Evolutionary conservation across 2,329 filamentous ascomycete species (phyloP).

Genomic region (Daldinia eschscholtzii): DNA sequence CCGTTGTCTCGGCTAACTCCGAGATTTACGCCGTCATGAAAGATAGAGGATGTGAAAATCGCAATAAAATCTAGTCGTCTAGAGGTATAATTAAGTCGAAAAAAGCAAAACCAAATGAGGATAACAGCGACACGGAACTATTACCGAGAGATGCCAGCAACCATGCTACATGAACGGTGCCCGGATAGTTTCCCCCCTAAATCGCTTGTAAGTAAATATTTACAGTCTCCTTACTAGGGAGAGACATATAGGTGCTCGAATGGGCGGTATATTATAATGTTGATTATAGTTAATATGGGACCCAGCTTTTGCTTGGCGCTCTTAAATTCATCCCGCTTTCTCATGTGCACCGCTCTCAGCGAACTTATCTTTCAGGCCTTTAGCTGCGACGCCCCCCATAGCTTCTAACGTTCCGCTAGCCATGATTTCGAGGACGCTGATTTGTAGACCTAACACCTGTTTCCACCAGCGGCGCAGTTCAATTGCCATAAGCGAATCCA

Average conservation of each 20-base stretch:
- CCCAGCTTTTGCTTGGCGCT: not conserved
- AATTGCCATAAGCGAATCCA: slow-evolving; percentile 9
- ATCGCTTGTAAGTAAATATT: not conserved
- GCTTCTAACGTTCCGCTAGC: slow-evolving; percentile 1
- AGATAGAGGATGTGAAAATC: not conserved
- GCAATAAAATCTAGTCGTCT: not conserved
- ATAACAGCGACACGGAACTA: not conserved
- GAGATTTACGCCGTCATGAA: not conserved
- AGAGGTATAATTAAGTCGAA: not conserved
- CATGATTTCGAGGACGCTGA: slow-evolving; percentile 4
- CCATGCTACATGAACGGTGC: not conserved
- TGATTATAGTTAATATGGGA: not conserved
- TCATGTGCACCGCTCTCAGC: not conserved
- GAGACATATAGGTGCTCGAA: not conserved
- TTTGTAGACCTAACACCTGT: not conserved
- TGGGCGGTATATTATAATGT: not conserved
- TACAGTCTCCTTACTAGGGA: not conserved
- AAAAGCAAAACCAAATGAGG: not conserved
- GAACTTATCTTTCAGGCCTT: not conserved
- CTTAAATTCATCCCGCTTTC: not conserved
- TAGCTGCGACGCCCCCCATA: not conserved
- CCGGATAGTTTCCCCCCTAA: not conserved
- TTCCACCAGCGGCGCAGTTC: slow-evolving; percentile 3
- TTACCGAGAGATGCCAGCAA: not conserved
- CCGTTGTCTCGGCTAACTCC: not conserved